phyloP scores from a whole-genome alignment of 495 filamentous ascomycete genomes.

The Xylaria intraflava region DNA sequence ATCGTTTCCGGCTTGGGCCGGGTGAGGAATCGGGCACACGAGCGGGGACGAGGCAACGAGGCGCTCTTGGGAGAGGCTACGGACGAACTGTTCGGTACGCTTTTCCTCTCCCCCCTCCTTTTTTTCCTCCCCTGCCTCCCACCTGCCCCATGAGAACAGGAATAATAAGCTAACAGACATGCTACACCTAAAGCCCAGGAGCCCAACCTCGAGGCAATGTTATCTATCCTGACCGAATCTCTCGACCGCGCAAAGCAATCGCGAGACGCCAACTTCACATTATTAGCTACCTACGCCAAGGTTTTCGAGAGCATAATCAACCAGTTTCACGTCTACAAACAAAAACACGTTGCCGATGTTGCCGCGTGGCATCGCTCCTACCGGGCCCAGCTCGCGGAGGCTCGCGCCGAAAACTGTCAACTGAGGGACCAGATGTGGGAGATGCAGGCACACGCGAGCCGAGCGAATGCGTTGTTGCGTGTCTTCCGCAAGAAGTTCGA shows the following conservation, averaged over 20 bases:
- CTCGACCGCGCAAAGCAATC: slow-evolving; percentile 46
- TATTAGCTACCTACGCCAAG: slow-evolving; percentile 42
- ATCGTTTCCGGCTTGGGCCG: slow-evolving; percentile 60
- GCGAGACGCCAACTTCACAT: slow-evolving; percentile 46
- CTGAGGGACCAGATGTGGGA: slow-evolving; percentile 53
- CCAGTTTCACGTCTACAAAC: slow-evolving; percentile 48
- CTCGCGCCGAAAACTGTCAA: slow-evolving; percentile 48
- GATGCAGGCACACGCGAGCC: slow-evolving; percentile 46
- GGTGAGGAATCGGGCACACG: slow-evolving; percentile 43
- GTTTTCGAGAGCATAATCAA: slow-evolving; percentile 43
- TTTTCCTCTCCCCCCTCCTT: background rate
- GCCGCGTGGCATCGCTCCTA: slow-evolving; percentile 52
- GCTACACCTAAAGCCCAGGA: slow-evolving; percentile 34
- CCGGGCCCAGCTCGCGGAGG: slow-evolving; percentile 49
- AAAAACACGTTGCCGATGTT: slow-evolving; percentile 44
- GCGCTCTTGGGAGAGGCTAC: slow-evolving; percentile 42
- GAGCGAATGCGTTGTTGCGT: slow-evolving; percentile 44
- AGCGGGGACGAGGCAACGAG: slow-evolving; percentile 43
- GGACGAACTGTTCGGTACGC: slow-evolving; percentile 43
- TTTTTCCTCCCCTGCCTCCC: background rate
- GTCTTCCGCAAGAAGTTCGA: slow-evolving; percentile 42
- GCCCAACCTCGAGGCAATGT: slow-evolving; percentile 44
- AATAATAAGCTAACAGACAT: background rate
- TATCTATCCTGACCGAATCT: slow-evolving; percentile 46
- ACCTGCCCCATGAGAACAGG: background rate